phyloP scores from a whole-genome alignment of 2,329 filamentous ascomycete genomes.

The Botrytis porri region DNA sequence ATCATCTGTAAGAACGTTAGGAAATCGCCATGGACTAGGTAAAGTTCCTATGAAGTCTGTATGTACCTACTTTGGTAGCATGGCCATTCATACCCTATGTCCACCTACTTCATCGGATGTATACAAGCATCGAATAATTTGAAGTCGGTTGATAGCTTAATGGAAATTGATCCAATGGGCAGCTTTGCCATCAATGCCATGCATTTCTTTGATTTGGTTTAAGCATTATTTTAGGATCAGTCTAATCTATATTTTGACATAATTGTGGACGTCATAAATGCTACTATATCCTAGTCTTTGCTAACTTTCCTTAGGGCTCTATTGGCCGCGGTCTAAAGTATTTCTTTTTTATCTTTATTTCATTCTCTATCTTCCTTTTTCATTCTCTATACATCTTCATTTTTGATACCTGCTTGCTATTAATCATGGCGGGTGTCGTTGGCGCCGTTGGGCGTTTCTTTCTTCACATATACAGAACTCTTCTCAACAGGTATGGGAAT shows the following conservation, averaged over 20 bases:
- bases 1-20: neutral
- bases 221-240: neutral
- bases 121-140: neutral
- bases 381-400: neutral
- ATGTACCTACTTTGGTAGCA: neutral
- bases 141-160: neutral
- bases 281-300: neutral
- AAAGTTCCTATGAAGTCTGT: neutral
- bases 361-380: neutral
- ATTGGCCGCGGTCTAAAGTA: neutral
- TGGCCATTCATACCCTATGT: neutral
- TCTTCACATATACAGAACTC: conserved; percentile 32
- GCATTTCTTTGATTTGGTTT: neutral
- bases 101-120: neutral
- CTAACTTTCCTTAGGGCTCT: neutral
- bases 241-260: neutral
- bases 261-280: conserved; percentile 7
- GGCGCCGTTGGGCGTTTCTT: conserved; percentile 28
- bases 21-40: neutral
- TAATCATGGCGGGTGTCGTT: conserved; percentile 23
- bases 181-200: neutral
- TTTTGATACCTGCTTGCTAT: neutral
- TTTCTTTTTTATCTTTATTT: neutral
- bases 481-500: conserved; percentile 31
- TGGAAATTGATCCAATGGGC: neutral